These are phyloP conservation scores for Penicillium bovifimosum DNA, from an alignment of 495 filamentous ascomycete genomes.

Conservation along the genomic window DNA sequence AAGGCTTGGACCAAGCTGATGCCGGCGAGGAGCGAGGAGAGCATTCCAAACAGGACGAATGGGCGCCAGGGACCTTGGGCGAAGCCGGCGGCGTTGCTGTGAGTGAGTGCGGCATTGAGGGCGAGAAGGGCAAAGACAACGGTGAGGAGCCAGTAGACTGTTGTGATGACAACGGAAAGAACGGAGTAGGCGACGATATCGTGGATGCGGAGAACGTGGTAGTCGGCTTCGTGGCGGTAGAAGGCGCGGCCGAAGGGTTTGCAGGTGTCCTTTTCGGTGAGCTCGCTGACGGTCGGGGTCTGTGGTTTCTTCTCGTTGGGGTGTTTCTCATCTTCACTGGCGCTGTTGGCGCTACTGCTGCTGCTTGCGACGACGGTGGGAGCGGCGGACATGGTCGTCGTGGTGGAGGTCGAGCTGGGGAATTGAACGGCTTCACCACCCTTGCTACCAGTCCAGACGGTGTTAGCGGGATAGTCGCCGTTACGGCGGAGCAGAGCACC, in stretches of 20 bases:
- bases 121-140: constrained; percentile 25
- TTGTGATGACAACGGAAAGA: constrained; percentile 25
- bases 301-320: constrained; percentile 11
- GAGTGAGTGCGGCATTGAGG: constrained; percentile 10
- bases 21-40: constrained; percentile 20
- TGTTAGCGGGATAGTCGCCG: constrained; percentile 30
- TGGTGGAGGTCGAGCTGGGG: constrained; percentile 11
- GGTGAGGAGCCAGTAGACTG: constrained; percentile 37
- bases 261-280: constrained; percentile 8
- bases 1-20: constrained; percentile 27
- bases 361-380: constrained; percentile 6
- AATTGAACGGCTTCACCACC: constrained; percentile 38
- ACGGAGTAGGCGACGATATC: constrained; percentile 38
- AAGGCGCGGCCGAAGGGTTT: constrained; percentile 42
- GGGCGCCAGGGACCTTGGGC: constrained; percentile 20
- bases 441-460: constrained; percentile 41
- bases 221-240: constrained; percentile 35
- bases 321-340: constrained; percentile 6
- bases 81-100: constrained; percentile 9
- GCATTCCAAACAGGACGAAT: constrained; percentile 26
- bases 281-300: not conserved
- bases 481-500: constrained; percentile 38
- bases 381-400: constrained; percentile 12
- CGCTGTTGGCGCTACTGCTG: constrained; percentile 6
- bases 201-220: constrained; percentile 32